Conservation (phyloP, 2,329 filamentous ascomycete genomes). For the Aspergillus aculeatinus region DNA sequence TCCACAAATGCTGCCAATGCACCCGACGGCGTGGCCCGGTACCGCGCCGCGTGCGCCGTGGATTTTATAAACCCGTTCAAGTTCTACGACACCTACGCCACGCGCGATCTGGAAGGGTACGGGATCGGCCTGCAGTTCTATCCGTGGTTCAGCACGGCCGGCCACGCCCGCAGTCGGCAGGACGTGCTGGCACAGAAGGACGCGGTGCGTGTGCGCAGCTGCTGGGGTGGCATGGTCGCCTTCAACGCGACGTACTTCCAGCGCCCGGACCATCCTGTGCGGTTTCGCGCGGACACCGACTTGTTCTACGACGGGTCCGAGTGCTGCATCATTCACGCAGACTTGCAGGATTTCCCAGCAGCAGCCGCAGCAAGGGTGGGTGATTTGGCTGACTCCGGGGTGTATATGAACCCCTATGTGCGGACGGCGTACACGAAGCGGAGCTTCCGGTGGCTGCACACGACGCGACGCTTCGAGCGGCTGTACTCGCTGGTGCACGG, state of each 20-base stretch:
- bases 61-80: constrained; percentile 72
- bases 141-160: constrained; percentile 62
- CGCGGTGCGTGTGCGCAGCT: constrained; percentile 66
- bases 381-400: constrained; percentile 50
- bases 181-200: constrained; percentile 60
- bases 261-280: constrained; percentile 41
- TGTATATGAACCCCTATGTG: constrained; percentile 73
- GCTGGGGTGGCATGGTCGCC: constrained; percentile 72
- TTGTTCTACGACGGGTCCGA: constrained; percentile 63
- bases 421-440: constrained; percentile 65
- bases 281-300: constrained; percentile 59
- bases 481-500: constrained; percentile 60
- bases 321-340: constrained; percentile 58
- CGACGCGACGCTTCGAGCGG: constrained; percentile 64
- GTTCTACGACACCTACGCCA: constrained; percentile 75
- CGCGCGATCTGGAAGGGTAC: constrained; percentile 66
- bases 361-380: constrained; percentile 18
- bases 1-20: constrained; percentile 50
- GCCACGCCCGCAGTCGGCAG: constrained; percentile 52
- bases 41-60: constrained; percentile 68
- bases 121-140: constrained; percentile 68
- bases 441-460: constrained; percentile 57
- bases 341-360: constrained; percentile 39
- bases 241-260: constrained; percentile 49
- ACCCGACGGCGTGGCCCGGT: constrained; percentile 53